Base-by-base conservation (phyloP, 2,329 filamentous ascomycete species). In the Dichotomopilus funicola region DNA sequence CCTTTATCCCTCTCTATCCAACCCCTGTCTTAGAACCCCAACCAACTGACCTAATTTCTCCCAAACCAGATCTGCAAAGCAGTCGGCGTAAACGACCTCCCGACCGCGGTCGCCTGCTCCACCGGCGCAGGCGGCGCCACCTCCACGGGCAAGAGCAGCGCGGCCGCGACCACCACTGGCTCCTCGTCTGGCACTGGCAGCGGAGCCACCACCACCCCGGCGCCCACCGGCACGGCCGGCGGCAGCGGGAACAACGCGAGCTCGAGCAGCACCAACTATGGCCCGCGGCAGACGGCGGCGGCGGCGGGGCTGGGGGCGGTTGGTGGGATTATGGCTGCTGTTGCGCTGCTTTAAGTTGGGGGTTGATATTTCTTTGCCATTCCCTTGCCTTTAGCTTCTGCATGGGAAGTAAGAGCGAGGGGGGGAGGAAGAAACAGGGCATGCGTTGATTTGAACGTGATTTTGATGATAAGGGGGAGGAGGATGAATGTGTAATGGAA, bases 51-150 rank as follows among this genome's bases (percentile, higher is more conserved):
- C 40, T 36, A 1, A 19, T 37, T 7, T 31, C 10, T 19, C 11
- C 27, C 33, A 5, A 9, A 49, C 57, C 40, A 65, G 64, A 46
- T 65, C 55, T 72, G 70, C 65, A 54, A 48, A 11, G 68, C 60
- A 53, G 50, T 66, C 53, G 65, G 66, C 57, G 67, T 71, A 51
- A 64, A 57, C 44, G 61, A 58, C 51, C 69, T 72, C 13, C 69
- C 70, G n/a, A 65, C 62, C 45, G 58, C 62, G 54, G 69, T 70
- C 45, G 27, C 33, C 40, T 72, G 70, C 19, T 52, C 61, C 27
- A 49, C 36, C 48, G 53, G 56, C 4, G 35, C 51, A 37, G 19
- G 55, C 12, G 56, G 57, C 47, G 41, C 46, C 52, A 10, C 33
- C 37, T 19, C 27, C 19, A 27, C 19, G 19, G 19, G 19, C 19